Conservation (phyloP, 2,329 filamentous ascomycete genomes). For the Stemphylium lycopersici region DNA sequence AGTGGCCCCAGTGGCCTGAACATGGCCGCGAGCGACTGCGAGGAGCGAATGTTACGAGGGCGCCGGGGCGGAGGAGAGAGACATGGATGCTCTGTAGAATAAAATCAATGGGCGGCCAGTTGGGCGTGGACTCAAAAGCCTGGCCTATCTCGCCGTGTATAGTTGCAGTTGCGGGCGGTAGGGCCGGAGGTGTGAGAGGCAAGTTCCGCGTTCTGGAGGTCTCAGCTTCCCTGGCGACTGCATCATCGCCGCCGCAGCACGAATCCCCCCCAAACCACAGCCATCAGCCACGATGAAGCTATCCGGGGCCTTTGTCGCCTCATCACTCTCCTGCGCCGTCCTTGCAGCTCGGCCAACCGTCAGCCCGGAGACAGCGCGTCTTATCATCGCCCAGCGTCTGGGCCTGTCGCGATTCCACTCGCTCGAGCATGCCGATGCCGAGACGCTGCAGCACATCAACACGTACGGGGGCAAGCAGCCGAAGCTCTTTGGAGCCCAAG, state of each 20-base stretch:
- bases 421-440: constrained; percentile 48
- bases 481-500: constrained; percentile 48
- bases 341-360: constrained; percentile 41
- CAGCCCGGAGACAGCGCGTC: constrained; percentile 53
- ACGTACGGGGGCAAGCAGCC: constrained; percentile 50
- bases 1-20: constrained; percentile 47
- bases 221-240: constrained; percentile 31
- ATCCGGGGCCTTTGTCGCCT: constrained; percentile 47
- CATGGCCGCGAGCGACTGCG: constrained; percentile 39
- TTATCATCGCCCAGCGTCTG: constrained; percentile 59
- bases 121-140: neutral
- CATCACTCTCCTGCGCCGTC: constrained; percentile 49
- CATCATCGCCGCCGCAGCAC: constrained; percentile 33
- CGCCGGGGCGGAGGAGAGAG: constrained; percentile 12
- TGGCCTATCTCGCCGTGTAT: neutral
- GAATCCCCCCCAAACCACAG: constrained; percentile 20
- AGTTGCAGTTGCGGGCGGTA: neutral
- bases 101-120: constrained; percentile 1
- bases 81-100: constrained; percentile 24
- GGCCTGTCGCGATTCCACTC: constrained; percentile 58
- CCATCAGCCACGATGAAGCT: constrained; percentile 53
- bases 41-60: constrained; percentile 19
- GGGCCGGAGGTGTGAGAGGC: constrained; percentile 16
- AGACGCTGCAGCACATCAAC: constrained; percentile 55
- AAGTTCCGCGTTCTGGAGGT: constrained; percentile 18